These are phyloP conservation scores for Lecanosticta acicola DNA, from an alignment of 2,329 filamentous ascomycete genomes.

Conservation along the genomic window DNA sequence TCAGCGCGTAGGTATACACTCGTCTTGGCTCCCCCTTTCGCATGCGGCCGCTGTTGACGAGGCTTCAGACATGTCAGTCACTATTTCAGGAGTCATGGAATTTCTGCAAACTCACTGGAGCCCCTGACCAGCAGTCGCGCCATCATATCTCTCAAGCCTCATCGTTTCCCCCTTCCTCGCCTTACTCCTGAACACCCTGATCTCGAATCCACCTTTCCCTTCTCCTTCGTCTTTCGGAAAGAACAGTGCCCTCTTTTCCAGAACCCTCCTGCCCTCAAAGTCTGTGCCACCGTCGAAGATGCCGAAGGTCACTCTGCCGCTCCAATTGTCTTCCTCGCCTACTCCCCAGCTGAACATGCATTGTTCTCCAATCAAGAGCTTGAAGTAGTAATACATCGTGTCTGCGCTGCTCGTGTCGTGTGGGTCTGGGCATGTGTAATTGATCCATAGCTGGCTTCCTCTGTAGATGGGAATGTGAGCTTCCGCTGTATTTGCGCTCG, in stretches of 20 bases:
- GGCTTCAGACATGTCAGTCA: slow-evolving; percentile 5
- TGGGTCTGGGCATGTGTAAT: slow-evolving; percentile 32
- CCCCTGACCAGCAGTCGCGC: no score
- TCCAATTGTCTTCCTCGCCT: slow-evolving; percentile 38
- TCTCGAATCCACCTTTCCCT: slow-evolving; percentile 33
- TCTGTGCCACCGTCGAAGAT: slow-evolving; percentile 35
- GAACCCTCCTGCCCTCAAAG: slow-evolving; percentile 25
- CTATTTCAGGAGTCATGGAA: no score
- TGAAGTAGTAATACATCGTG: slow-evolving; percentile 40
- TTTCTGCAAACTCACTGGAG: no score
- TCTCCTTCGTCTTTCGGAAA: slow-evolving; percentile 28
- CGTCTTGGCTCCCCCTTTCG: slow-evolving; percentile 37
- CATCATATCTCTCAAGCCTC: slow-evolving; percentile 18
- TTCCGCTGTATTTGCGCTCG: slow-evolving; percentile 1
- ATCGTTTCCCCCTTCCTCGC: slow-evolving; percentile 36
- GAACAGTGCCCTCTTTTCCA: slow-evolving; percentile 41
- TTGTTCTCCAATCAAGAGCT: slow-evolving; percentile 38
- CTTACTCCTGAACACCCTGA: slow-evolving; percentile 38
- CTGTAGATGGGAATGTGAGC: slow-evolving; percentile 19
- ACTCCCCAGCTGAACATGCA: slow-evolving; percentile 42
- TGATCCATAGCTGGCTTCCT: slow-evolving; percentile 38
- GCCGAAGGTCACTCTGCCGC: slow-evolving; percentile 43
- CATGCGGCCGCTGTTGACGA: slow-evolving; percentile 33
- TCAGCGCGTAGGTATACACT: slow-evolving; percentile 46
- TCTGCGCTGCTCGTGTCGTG: slow-evolving; percentile 1